Evolutionary conservation across 2,329 filamentous ascomycete species (phyloP).

Genomic region (Diaporthe capsici): DNA sequence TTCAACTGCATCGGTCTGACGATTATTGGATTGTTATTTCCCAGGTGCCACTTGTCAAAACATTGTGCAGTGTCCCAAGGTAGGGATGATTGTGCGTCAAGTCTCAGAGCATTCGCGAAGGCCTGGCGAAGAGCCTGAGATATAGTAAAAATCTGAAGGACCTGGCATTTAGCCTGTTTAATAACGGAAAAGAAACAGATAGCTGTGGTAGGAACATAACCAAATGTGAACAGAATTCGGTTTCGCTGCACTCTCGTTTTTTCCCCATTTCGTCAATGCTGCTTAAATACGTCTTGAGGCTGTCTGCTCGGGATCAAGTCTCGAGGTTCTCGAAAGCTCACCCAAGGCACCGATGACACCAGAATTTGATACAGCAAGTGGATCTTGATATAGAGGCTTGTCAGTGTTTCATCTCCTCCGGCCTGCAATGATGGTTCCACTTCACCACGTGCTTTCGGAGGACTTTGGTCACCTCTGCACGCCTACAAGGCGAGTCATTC

Average conservation of each 20-base stretch:
- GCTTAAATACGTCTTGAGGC: neutral
- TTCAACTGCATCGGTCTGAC: neutral
- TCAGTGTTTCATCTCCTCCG: neutral
- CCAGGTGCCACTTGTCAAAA: neutral
- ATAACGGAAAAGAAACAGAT: neutral
- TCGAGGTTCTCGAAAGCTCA: neutral
- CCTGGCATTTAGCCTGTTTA: neutral
- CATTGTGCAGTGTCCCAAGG: neutral
- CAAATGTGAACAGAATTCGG: neutral
- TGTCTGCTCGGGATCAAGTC: neutral
- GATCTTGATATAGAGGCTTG: neutral
- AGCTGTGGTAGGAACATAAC: neutral
- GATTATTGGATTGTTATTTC: neutral
- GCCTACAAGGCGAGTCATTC: slow-evolving; percentile 4
- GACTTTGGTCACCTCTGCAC: neutral
- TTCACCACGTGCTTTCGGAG: neutral
- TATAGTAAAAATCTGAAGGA: neutral
- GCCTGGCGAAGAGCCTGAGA: neutral
- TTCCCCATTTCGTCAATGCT: neutral
- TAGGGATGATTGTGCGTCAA: neutral
- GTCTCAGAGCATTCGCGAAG: neutral
- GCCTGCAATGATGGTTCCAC: neutral
- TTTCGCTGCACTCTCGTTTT: neutral
- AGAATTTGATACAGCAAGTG: neutral
- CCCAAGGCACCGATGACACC: neutral